phyloP scores from a whole-genome alignment of 192 early-diverging fungal species.

The Mortierella claussenii region DNA sequence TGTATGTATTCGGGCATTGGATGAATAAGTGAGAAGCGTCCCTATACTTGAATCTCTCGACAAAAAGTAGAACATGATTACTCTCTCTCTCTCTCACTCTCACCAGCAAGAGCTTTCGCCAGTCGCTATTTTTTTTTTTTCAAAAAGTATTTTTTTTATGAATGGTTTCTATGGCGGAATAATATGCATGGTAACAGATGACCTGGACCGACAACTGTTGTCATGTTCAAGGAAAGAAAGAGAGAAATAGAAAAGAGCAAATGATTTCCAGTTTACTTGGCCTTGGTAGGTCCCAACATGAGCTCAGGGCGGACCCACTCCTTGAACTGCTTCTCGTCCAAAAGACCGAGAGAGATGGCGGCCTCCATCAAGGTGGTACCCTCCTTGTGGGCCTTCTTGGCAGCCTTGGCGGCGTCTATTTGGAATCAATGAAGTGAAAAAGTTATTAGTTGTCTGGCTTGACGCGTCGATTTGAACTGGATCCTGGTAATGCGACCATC shows the following conservation, averaged over 20 bases:
- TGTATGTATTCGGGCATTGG: too few species aligned
- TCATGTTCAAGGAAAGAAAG: too few species aligned
- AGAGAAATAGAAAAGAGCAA: neutral
- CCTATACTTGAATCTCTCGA: too few species aligned
- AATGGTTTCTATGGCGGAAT: neutral
- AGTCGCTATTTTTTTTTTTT: neutral
- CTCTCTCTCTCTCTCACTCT: too few species aligned
- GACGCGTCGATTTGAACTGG: too few species aligned
- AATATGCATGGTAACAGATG: neutral
- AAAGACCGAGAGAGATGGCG: conserved; percentile 85
- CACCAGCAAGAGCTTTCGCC: too few species aligned
- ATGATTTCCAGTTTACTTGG: conserved; percentile 30
- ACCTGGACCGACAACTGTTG: too few species aligned
- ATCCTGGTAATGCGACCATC: too few species aligned
- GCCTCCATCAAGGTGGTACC: conserved; percentile 87
- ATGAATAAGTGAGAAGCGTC: too few species aligned
- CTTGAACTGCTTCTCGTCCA: conserved; percentile 94
- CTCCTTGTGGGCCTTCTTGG: conserved; percentile 98
- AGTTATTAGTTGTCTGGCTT: too few species aligned
- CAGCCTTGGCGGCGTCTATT: conserved; percentile 85
- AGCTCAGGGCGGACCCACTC: conserved; percentile 95
- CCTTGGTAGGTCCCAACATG: conserved; percentile 74
- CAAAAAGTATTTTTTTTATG: neutral
- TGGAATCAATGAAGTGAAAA: neutral
- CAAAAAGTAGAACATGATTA: too few species aligned